Conservation (phyloP, 176 grass and related monocot species). For the Lolium multiflorum region DNA sequence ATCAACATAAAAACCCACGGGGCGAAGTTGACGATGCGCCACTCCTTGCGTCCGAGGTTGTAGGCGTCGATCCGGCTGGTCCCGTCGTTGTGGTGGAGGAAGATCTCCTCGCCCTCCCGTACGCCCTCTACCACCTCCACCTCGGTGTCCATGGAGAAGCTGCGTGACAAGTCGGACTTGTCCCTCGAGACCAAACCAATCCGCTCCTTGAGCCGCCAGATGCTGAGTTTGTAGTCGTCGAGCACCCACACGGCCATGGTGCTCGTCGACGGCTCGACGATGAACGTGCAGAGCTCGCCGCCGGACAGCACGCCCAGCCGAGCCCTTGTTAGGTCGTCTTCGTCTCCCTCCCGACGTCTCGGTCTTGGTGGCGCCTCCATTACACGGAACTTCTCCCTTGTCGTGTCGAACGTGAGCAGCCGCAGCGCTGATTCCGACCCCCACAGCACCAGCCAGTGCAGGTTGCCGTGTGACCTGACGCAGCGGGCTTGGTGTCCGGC, state of each 20-base stretch:
- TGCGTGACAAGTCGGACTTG: neutral
- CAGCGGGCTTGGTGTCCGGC: neutral
- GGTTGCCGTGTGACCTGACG: neutral
- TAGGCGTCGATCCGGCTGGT: neutral
- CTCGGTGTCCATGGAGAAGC: neutral
- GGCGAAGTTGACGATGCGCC: neutral
- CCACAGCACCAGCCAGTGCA: conserved; percentile 19
- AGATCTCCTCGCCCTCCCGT: neutral
- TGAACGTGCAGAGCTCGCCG: conserved; percentile 2
- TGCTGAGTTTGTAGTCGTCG: too few relatives aligned
- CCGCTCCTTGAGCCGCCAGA: neutral
- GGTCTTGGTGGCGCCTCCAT: neutral
- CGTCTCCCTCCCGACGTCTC: neutral
- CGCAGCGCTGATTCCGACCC: neutral
- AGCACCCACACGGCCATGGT: neutral
- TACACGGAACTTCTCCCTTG: neutral
- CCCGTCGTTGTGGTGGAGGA: neutral
- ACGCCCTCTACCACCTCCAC: neutral
- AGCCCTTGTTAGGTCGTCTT: neutral
- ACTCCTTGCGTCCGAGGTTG: neutral
- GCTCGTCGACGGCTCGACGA: neutral
- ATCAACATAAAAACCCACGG: neutral
- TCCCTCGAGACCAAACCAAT: neutral
- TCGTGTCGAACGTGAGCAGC: conserved; percentile 14
- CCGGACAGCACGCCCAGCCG: neutral